Evolutionary conservation across 1,139 yeast species (phyloP).

Genomic region (Magnusiomyces magnusii): DNA sequence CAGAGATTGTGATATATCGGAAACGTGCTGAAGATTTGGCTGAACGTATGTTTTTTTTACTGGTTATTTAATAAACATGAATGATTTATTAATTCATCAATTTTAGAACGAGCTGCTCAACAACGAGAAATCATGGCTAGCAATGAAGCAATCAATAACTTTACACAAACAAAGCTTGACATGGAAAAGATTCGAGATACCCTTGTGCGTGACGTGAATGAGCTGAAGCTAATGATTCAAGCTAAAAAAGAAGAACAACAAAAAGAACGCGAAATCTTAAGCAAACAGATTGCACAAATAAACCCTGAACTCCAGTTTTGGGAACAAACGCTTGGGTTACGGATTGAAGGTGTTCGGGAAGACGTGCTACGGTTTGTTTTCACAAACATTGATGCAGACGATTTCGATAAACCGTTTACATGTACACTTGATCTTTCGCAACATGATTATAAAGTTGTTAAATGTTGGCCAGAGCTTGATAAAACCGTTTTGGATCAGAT

Average conservation of each 20-base stretch:
- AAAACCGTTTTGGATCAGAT: slow-evolving; percentile 15
- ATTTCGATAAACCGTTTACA: slow-evolving; percentile 23
- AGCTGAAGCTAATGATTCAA: slow-evolving; percentile 15
- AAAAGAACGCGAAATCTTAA: slow-evolving; percentile 17
- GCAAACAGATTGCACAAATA: slow-evolving; percentile 24
- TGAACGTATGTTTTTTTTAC: slow-evolving; percentile 8
- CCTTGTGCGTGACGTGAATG: slow-evolving; percentile 19
- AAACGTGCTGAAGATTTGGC: slow-evolving; percentile 21
- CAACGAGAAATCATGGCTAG: slow-evolving; percentile 24
- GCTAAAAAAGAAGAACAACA: slow-evolving; percentile 14
- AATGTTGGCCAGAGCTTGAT: slow-evolving; percentile 18
- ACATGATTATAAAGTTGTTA: slow-evolving; percentile 23
- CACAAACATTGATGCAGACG: slow-evolving; percentile 25
- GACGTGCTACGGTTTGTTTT: slow-evolving; percentile 28
- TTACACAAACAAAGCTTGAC: slow-evolving; percentile 21
- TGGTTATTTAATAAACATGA: background rate
- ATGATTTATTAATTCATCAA: background rate
- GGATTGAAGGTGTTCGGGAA: slow-evolving; percentile 27
- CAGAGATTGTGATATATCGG: slow-evolving; percentile 23
- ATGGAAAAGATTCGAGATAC: slow-evolving; percentile 18
- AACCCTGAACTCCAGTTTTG: slow-evolving; percentile 28
- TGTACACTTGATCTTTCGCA: slow-evolving; percentile 26
- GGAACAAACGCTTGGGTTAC: slow-evolving; percentile 29
- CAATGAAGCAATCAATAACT: slow-evolving; percentile 19
- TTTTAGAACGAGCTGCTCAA: slow-evolving; percentile 19